Evolutionary conservation across 2,329 filamentous ascomycete genomes (phyloP), one percentile per base, ranked within the genome.

Genomic region (Colletotrichum tanaceti): DNA sequence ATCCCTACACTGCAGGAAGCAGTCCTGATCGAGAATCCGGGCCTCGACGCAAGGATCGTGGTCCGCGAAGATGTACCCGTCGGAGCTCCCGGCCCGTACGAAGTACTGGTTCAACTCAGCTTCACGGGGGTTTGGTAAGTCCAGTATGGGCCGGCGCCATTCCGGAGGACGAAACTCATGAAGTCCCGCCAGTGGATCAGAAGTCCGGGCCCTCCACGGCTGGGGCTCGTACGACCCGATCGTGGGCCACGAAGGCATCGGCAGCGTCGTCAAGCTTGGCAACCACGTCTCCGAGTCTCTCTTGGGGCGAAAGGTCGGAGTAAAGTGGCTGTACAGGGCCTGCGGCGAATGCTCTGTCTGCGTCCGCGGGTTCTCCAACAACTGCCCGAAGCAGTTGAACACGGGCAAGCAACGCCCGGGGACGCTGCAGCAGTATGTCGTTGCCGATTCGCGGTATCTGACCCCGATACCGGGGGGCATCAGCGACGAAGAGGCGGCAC

Each of bases 261-360:
- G 77, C 3, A 72, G 24, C 0, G 73, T 79, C 1, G 74, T 77
- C 2, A 73, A 73, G 20, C 11, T 79, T 0, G 81, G 82, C 0
- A 39, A 74, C 0, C 63, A 65, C 0, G 80, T 77, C 0, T 64
- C 75, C 0, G 7, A 69, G 0, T 69, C 65, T 0, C 24, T 83
- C 3, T 38, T 82, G 5, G 74, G 73, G 1, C 77, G 77, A 22
- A 68, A 79, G 2, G 82, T 83, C 0, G 82, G 82, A 0, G 76
- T 83, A 0, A 83, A 83, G 67, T 84, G 82, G 82, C 74, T 83
- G 0, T 82, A 79, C 69, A 81, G 77, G 5, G 79, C 81, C 1
- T 84, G 82, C 24, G 76, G 76, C 0, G 28, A 71, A 4, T 84
- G 82, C 35, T 73, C 73, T 1, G 74, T 73, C 5, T 84, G 82